Base-by-base conservation (phyloP, 2,329 filamentous ascomycete genomes). In the Fusarium sp. region DNA sequence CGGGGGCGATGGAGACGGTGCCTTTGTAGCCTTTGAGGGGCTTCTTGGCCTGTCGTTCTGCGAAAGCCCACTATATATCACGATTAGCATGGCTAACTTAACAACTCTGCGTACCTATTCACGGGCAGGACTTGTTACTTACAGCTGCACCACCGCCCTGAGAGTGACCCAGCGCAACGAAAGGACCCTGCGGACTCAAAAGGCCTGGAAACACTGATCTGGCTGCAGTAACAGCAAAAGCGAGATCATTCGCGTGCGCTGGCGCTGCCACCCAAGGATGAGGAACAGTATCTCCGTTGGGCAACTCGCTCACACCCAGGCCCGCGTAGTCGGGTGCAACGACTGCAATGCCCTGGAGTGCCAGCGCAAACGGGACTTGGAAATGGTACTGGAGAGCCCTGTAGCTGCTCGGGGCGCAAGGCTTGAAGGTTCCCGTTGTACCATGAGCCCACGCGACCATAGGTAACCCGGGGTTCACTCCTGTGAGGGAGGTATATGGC, bases 311-410 rank as follows among this genome's bases (percentile, higher is more conserved):
- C 14, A 63, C 44, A 28, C 65, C 65, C 3, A 68, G 59, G n/a
- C 64, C 65, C 11, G 59, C 55, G 46, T 68, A 68, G 37, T 68
- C 65, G 0, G 65, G 65, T 3, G 64, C 65, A 10, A 68, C 51
- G 5, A 68, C 65, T 19, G 52, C 64, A 13, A 68, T 65, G 1
- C 65, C 65, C 15, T 68, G 64, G 10, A 68, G 59, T 6, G 65
- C 65, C 7, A 68, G 28, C 3, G 55, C 45, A 24, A 68, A 68
- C 0, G 65, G 65, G 8, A 57, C 64, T n/a, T 65, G 61, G 33
- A 68, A 68, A 15, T 68, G 53, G n/a, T 68, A 68, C 20, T 68
- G 64, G 0, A 68, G 56, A 20, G 63, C 58, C 20, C 47, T 41
- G 43, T 68, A 68, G 35, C 51, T 65, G 20, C 58, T 65, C 2